Conservation (phyloP, 2,329 filamentous ascomycete genomes). For the Mycosphaerella arachidis region DNA sequence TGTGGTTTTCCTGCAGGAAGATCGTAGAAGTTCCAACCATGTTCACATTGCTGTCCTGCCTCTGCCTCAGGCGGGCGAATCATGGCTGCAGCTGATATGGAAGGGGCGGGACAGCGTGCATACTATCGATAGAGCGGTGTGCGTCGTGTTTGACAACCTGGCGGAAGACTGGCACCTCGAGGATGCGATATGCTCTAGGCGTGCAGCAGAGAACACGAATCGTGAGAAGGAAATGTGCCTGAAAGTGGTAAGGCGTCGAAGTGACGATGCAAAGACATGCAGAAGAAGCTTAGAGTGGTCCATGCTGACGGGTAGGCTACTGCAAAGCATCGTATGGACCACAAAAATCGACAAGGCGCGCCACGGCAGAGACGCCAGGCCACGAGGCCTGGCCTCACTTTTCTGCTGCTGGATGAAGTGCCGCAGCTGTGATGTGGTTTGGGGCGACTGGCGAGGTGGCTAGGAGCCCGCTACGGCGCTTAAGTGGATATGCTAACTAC, state of each 20-base stretch:
- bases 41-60: background rate
- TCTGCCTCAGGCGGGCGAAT: slow-evolving; percentile 14
- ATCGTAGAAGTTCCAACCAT: background rate
- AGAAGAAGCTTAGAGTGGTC: slow-evolving; percentile 9
- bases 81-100: slow-evolving; percentile 4
- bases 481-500: slow-evolving; percentile 7
- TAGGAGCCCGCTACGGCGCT: slow-evolving; percentile 1
- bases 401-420: slow-evolving; percentile 7
- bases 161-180: slow-evolving; percentile 3
- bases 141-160: slow-evolving; percentile 6
- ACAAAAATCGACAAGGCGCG: background rate
- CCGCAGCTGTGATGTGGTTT: slow-evolving; percentile 18
- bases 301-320: slow-evolving; percentile 9
- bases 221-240: slow-evolving; percentile 6
- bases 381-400: slow-evolving; percentile 18
- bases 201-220: slow-evolving; percentile 6
- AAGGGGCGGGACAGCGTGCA: slow-evolving; percentile 14
- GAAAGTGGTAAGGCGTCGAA: slow-evolving; percentile 5
- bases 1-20: background rate
- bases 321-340: slow-evolving; percentile 21
- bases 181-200: slow-evolving; percentile 1
- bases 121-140: slow-evolving; percentile 12
- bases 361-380: slow-evolving; percentile 15
- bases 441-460: background rate
- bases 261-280: slow-evolving; percentile 7